phyloP scores from a whole-genome alignment of 345 rosid genomes.

The Kandelia obovata region DNA sequence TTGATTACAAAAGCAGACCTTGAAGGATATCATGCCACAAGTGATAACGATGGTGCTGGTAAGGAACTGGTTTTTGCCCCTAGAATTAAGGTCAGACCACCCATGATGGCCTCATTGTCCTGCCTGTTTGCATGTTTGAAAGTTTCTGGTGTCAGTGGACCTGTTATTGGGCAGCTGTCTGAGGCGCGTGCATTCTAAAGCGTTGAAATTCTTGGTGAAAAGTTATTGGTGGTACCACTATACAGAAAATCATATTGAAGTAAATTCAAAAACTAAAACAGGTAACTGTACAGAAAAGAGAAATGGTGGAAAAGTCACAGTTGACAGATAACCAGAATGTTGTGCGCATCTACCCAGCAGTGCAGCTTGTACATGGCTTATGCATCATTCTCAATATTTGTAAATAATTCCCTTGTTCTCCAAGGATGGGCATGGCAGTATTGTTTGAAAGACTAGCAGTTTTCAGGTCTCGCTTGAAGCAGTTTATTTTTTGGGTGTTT shows the following conservation, averaged over 20 bases:
- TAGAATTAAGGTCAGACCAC: slow-evolving; percentile 39
- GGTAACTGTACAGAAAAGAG: not conserved
- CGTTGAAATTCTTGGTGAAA: not conserved
- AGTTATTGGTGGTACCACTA: slow-evolving; percentile 9
- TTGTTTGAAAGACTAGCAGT: too few species aligned
- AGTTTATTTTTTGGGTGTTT: not conserved
- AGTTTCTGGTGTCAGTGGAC: slow-evolving; percentile 46
- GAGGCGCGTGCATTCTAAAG: slow-evolving; percentile 61
- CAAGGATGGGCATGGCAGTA: too few species aligned
- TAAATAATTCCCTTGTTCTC: not conserved
- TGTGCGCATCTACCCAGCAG: too few species aligned
- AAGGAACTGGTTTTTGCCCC: slow-evolving; percentile 42
- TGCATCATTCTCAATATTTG: not conserved
- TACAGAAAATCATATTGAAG: slow-evolving; percentile 6
- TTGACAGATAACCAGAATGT: slow-evolving; percentile 2
- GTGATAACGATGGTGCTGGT: slow-evolving; percentile 23
- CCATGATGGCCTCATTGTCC: slow-evolving; percentile 54
- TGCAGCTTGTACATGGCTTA: not conserved
- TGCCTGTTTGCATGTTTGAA: slow-evolving; percentile 62
- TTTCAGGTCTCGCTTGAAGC: not conserved
- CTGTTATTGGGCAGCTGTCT: slow-evolving; percentile 37
- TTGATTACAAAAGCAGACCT: slow-evolving; percentile 56
- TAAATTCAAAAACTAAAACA: slow-evolving; percentile 10
- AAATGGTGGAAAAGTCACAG: too few species aligned
- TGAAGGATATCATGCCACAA: slow-evolving; percentile 47